A percentile compares a stretch with the other conserved stretches of the same genome.
Evolutionary conservation across 2,329 filamentous ascomycete species (phyloP).

Genomic region (Fusarium sp.): DNA sequence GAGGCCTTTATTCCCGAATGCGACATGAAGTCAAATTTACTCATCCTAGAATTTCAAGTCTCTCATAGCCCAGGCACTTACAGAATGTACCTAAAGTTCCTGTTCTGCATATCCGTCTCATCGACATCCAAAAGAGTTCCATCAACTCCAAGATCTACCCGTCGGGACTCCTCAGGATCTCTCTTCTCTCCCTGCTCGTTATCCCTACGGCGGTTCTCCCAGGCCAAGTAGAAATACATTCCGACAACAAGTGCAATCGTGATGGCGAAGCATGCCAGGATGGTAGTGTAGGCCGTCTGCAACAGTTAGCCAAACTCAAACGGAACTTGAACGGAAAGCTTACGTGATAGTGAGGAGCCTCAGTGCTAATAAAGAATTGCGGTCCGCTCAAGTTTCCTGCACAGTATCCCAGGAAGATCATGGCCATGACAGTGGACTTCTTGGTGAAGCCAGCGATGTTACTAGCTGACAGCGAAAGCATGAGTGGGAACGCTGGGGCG

Average conservation of each 20-base stretch:
- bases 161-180: constrained; percentile 8
- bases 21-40: neutral
- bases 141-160: neutral
- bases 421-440: constrained; percentile 15
- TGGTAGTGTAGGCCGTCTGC: constrained; percentile 5
- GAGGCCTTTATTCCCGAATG: neutral
- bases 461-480: constrained; percentile 2
- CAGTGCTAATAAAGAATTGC: constrained; percentile 17
- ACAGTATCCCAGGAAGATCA: constrained; percentile 19
- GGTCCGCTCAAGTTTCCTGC: constrained; percentile 11
- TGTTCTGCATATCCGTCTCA: constrained; percentile 16
- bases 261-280: constrained; percentile 2
- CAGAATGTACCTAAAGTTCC: constrained; percentile 10
- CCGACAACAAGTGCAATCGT: neutral
- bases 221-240: constrained; percentile 4
- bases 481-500: constrained; percentile 5
- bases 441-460: constrained; percentile 20
- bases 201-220: constrained; percentile 16
- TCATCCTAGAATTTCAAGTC: rapidly evolving
- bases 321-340: rapidly evolving
- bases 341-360: neutral
- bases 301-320: rapidly evolving
- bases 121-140: constrained; percentile 2
- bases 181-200: constrained; percentile 12
- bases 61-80: neutral